Evolutionary conservation across 2,329 filamentous ascomycete genomes (phyloP), one percentile per base, ranked within the genome.

Genomic region (Cladophialophora psammophila): DNA sequence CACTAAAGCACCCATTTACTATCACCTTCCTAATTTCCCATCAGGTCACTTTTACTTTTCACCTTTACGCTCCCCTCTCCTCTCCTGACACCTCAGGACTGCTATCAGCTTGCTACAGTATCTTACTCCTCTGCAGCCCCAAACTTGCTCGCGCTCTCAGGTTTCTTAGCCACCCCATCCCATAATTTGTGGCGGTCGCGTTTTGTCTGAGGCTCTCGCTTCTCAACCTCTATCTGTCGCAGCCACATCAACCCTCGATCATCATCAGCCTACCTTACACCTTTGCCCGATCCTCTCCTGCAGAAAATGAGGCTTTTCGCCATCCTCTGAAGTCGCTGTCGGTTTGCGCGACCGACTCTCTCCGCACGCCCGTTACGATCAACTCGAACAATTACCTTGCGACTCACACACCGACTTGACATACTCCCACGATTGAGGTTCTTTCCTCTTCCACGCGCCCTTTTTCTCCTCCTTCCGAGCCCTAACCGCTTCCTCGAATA

Each of bases 281-380:
- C 52, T 31, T 18, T 34, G 20, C 55, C 50, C 66, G 31, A 50
- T 64, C 32, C 13, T 50, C 18, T n/a, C 35, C 48, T 54, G n/a
- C 59, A 42, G 62, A 65, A 70, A 64, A 70, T 70, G 68, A 64
- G 42, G 59, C 63, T 68, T 64, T 59, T 59, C 52, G 63, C 48
- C 20, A 52, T 61, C 42, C 18, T 66, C 66, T 70, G 66, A 70
- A 70, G 68, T 70, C 68, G 68, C 60, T 61, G 68, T 65, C 68
- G 65, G 68, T 70, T 70, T 66, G 68, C 66, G 68, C 68, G 68
- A 70, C 68, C 68, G 68, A 68, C 60, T 68, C 65, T 67, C 65
- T 68, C 66, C 66, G 63, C 68, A 70, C 58, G 45, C 60, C 60
- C 52, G 40, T 59, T 42, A 63, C 66, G 34, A 58, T 40, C 60